Conservation (phyloP, 805 yeast species). For the Candida caryicola region DNA sequence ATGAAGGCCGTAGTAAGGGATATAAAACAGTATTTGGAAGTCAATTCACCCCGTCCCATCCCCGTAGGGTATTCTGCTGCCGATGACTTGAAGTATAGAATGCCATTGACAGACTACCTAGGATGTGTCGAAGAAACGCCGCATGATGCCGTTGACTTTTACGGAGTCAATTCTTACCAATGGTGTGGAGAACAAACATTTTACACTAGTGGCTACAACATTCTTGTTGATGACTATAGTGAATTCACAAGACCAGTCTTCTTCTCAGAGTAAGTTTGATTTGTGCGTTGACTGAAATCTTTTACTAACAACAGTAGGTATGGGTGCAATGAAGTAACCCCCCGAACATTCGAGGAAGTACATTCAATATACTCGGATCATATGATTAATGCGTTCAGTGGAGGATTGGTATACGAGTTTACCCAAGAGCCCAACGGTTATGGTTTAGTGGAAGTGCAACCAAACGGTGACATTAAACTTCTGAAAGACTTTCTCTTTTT, state of each 20-base stretch:
- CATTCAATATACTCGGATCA: constrained; percentile 61
- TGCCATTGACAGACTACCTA: constrained; percentile 72
- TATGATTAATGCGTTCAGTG: constrained; percentile 77
- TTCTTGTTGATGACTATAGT: constrained; percentile 67
- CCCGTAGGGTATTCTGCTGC: constrained; percentile 98
- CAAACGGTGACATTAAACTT: constrained; percentile 41
- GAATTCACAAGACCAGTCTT: constrained; percentile 75
- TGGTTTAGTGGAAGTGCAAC: constrained; percentile 59
- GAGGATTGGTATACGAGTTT: constrained; percentile 82
- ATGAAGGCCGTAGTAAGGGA: constrained; percentile 79
- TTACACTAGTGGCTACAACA: constrained; percentile 63
- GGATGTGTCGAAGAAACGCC: constrained; percentile 63
- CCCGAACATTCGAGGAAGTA: constrained; percentile 78
- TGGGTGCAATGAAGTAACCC: constrained; percentile 83
- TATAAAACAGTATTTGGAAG: constrained; percentile 65
- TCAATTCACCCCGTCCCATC: constrained; percentile 58
- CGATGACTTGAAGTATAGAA: constrained; percentile 77
- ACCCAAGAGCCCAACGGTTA: constrained; percentile 77
- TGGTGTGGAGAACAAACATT: constrained; percentile 90
- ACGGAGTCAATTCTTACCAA: constrained; percentile 78
- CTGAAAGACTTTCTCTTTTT: constrained; percentile 44
- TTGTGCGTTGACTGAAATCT: not conserved
- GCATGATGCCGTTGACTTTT: constrained; percentile 66
- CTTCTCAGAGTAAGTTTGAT: constrained; percentile 64
- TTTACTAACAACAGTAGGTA: constrained; percentile 22